These are phyloP conservation scores for Phialophora tarda DNA, from an alignment of 2,329 filamentous ascomycete genomes.

Conservation along the genomic window DNA sequence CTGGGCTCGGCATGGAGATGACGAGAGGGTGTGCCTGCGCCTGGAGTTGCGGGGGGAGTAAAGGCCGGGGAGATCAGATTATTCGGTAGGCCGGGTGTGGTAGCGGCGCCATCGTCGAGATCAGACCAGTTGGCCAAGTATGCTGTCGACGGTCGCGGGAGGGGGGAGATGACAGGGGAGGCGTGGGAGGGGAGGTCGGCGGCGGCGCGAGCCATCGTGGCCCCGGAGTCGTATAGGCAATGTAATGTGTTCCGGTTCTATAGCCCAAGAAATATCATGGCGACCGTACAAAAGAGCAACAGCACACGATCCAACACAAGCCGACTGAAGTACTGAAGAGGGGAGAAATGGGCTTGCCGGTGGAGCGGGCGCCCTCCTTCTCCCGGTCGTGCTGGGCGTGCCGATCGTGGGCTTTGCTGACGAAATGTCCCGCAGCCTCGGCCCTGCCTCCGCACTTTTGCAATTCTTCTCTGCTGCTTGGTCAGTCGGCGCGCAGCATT, in stretches of 20 bases:
- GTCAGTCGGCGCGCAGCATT: slow-evolving; percentile 21
- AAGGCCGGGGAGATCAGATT: slow-evolving; percentile 61
- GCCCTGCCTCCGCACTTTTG: slow-evolving; percentile 26
- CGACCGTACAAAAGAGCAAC: not conserved
- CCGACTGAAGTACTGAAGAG: slow-evolving; percentile 17
- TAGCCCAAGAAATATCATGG: slow-evolving; percentile 13
- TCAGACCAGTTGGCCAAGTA: slow-evolving; percentile 41
- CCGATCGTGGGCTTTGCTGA: slow-evolving; percentile 19
- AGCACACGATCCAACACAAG: slow-evolving; percentile 12
- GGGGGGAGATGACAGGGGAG: slow-evolving; percentile 56
- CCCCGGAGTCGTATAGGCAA: not conserved
- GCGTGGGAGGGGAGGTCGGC: slow-evolving; percentile 60
- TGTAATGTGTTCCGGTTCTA: not conserved
- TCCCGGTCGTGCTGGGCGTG: too few species aligned
- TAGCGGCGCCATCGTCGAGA: slow-evolving; percentile 36
- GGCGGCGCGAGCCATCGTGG: slow-evolving; percentile 27
- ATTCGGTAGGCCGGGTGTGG: slow-evolving; percentile 56
- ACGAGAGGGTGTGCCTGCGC: slow-evolving; percentile 43
- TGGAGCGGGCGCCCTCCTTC: too few species aligned
- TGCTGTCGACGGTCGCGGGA: slow-evolving; percentile 41
- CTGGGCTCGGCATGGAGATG: slow-evolving; percentile 46
- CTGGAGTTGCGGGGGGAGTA: slow-evolving; percentile 52
- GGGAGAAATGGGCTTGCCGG: slow-evolving; percentile 11
- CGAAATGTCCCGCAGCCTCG: slow-evolving; percentile 29
- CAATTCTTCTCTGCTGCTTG: slow-evolving; percentile 13